Percentiles rank a stretch among this genome's conserved stretches.
phyloP scores from a whole-genome alignment of 2,329 filamentous ascomycete species.

The Polychaeton citri region DNA sequence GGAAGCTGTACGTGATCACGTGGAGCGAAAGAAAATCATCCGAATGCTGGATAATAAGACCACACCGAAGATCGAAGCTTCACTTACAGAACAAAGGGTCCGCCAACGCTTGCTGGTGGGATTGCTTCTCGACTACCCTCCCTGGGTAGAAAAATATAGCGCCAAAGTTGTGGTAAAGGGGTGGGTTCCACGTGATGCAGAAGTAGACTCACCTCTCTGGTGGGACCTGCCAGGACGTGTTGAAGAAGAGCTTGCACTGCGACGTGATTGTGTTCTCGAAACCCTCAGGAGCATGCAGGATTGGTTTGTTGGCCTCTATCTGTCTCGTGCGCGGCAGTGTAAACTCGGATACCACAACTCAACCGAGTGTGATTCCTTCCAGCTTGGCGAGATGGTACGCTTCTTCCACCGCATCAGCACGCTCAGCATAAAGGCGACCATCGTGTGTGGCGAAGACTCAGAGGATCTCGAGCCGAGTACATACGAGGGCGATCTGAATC shows the following conservation, averaged over 20 bases:
- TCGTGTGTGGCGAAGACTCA: slow-evolving; percentile 19
- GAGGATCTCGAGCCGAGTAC: slow-evolving; percentile 31
- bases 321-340: slow-evolving; percentile 55
- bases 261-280: slow-evolving; percentile 53
- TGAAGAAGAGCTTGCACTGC: slow-evolving; percentile 55
- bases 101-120: slow-evolving; percentile 58
- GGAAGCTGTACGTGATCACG: slow-evolving; percentile 39
- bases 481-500: slow-evolving; percentile 48
- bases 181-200: slow-evolving; percentile 31
- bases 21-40: slow-evolving; percentile 33
- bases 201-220: slow-evolving; percentile 40
- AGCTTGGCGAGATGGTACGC: slow-evolving; percentile 63
- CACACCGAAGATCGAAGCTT: slow-evolving; percentile 25
- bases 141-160: slow-evolving; percentile 48
- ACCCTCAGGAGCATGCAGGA: slow-evolving; percentile 56
- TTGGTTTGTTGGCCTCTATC: slow-evolving; percentile 55
- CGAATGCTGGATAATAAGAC: slow-evolving; percentile 30
- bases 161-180: slow-evolving; percentile 54
- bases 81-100: slow-evolving; percentile 47
- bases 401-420: slow-evolving; percentile 53
- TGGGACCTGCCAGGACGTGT: slow-evolving; percentile 58
- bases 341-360: slow-evolving; percentile 62
- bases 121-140: slow-evolving; percentile 49
- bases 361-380: slow-evolving; percentile 60
- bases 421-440: slow-evolving; percentile 38